Conservation (phyloP, 768 basidiomycete genomes). For the Boletellus ananiceps region DNA sequence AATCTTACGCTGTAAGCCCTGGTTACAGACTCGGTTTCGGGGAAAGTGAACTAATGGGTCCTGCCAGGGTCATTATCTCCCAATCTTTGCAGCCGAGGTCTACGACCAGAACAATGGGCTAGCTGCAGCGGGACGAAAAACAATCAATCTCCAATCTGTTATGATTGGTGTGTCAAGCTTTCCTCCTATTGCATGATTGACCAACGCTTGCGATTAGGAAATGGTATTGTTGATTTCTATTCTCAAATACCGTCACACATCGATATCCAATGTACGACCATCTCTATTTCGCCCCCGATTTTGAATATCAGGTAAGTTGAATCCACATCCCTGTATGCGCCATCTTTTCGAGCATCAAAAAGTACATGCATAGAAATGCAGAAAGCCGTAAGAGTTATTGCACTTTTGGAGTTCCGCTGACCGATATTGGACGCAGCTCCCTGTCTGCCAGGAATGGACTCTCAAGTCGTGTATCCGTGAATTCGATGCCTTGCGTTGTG, state of each 20-base stretch:
- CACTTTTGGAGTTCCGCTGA: too few species aligned
- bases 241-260: not conserved
- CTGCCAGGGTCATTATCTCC: constrained; percentile 43
- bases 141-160: constrained; percentile 42
- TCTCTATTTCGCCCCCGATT: constrained; percentile 27
- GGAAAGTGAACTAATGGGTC: not conserved
- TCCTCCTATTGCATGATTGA: not conserved
- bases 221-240: not conserved
- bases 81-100: constrained; percentile 40
- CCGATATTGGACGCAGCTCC: not conserved
- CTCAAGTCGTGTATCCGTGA: not conserved
- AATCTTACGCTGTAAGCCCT: constrained; percentile 44
- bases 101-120: constrained; percentile 42
- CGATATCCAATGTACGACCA: not conserved
- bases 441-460: not conserved
- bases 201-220: not conserved
- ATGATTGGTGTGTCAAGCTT: constrained; percentile 35
- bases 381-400: not conserved
- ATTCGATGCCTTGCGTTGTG: not conserved
- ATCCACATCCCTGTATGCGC: not conserved
- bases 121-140: constrained; percentile 40
- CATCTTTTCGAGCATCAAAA: not conserved
- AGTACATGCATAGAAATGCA: constrained; percentile 30
- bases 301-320: constrained; percentile 5
- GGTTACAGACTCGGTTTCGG: not conserved